phyloP scores from a whole-genome alignment of 352 stramenopile genomes.

The Phytopythium mirpurense region DNA sequence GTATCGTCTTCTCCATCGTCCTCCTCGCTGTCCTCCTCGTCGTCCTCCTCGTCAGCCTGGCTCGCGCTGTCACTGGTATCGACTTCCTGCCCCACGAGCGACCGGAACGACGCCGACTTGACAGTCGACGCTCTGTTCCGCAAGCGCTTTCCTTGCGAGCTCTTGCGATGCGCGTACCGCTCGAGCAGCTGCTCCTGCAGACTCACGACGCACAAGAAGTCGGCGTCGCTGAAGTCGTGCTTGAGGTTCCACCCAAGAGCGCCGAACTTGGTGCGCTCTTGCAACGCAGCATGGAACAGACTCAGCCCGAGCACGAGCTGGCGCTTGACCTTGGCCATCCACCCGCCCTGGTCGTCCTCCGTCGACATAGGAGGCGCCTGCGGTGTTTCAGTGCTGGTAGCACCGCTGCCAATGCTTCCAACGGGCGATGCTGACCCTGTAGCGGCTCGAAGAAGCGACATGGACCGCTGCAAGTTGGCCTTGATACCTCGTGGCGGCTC shows the following conservation, averaged over 20 bases:
- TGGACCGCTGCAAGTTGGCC: slow-evolving; percentile 66
- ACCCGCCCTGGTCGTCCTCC: not conserved
- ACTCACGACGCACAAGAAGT: slow-evolving; percentile 67
- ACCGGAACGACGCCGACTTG: slow-evolving; percentile 1
- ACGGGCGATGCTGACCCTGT: not conserved
- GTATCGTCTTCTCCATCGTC: not conserved
- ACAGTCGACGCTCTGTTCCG: not conserved
- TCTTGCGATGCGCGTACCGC: slow-evolving; percentile 3
- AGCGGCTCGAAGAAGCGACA: slow-evolving; percentile 28
- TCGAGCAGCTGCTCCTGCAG: slow-evolving; percentile 47
- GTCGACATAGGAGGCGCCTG: not conserved
- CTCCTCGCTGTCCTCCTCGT: slow-evolving; percentile 1
- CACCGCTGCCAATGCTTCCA: not conserved
- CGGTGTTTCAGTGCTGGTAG: not conserved
- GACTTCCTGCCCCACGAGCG: not conserved
- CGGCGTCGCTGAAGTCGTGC: slow-evolving; percentile 77
- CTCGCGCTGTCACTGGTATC: not conserved
- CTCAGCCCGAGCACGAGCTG: slow-evolving; percentile 68
- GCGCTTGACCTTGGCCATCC: slow-evolving; percentile 25
- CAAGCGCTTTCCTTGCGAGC: not conserved
- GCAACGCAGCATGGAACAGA: slow-evolving; percentile 75
- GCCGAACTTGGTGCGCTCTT: slow-evolving; percentile 74
- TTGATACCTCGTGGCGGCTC: slow-evolving; percentile 70
- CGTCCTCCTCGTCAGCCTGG: not conserved
- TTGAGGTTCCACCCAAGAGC: slow-evolving; percentile 71